Base-by-base conservation (phyloP, 768 basidiomycete species). In the Panellus pusillus region DNA sequence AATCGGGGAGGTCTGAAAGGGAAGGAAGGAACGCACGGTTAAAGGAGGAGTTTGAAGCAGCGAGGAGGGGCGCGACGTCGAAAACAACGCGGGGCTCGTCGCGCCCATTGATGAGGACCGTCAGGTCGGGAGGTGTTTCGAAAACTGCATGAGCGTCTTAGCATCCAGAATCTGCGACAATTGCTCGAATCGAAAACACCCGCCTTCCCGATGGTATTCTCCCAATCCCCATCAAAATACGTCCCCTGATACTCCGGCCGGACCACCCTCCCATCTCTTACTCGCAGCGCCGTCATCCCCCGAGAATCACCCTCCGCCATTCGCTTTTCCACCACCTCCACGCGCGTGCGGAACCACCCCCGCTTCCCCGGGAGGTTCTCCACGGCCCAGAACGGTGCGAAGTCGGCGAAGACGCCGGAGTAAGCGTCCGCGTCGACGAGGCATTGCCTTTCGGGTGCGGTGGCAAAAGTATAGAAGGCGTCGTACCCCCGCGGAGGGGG, bases 11-110 rank as follows among this genome's bases (percentile, higher is more conserved):
- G n/a, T n/a, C n/a, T n/a, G n/a, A n/a, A n/a, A n/a, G n/a, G n/a
- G n/a, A n/a, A n/a, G n/a, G n/a, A n/a, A n/a, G n/a, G n/a, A n/a
- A 28, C 14, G 14, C 17, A 47, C 29, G 39, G 9, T 3, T 32
- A 8, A 11, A 20, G 28, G 13, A 12, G 37, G 15, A 24, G 6
- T 7, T 43, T 45, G 19, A 2, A 7, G 32, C 32, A 35, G 13
- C n/a, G 29, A 57, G 47, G 6, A 57, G 19, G 20, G 41, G 19
- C 24, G 6, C 43, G 17, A 50, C 37, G 36, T 62, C 52, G 27
- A 59, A 62, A 2, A 56, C 50, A 19, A 62, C 57, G 29, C 61
- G 57, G 18, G 61, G 61, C 45, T 62, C 57, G 53, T 62, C 61
- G 44, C 61, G 56, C 0, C 54, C 61, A 44, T 59, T 59, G 38